Evolutionary conservation across 331 rosid genomes (phyloP).

Genomic region (Arachis monticola): DNA sequence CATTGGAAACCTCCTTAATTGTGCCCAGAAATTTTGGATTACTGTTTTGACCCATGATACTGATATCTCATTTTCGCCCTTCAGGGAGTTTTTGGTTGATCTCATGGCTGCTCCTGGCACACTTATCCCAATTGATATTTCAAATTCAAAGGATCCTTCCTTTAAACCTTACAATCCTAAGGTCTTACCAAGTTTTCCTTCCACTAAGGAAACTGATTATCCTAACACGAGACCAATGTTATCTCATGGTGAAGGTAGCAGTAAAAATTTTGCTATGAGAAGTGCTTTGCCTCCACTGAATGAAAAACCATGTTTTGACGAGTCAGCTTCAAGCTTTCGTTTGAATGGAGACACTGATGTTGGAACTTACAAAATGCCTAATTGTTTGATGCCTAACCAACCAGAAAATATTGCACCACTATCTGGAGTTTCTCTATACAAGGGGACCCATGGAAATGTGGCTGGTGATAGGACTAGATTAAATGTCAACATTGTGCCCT

Average conservation of each 20-base stretch:
- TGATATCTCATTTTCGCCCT: constrained; percentile 48
- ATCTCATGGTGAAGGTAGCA: constrained; percentile 73
- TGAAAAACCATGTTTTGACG: constrained; percentile 54
- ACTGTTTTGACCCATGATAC: constrained; percentile 29
- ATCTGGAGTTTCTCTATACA: constrained; percentile 62
- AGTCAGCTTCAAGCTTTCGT: constrained; percentile 55
- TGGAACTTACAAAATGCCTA: constrained; percentile 57
- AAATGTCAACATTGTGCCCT: constrained; percentile 83
- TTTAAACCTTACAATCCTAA: constrained; percentile 65
- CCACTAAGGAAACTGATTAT: constrained; percentile 56
- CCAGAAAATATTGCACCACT: constrained; percentile 53
- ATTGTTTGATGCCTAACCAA: constrained; percentile 49
- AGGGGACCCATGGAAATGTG: constrained; percentile 76
- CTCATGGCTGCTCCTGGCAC: constrained; percentile 99
- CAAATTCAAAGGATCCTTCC: constrained; percentile 59
- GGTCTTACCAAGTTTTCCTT: constrained; percentile 53
- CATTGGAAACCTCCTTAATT: constrained; percentile 6
- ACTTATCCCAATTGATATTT: constrained; percentile 86
- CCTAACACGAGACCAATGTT: constrained; percentile 56
- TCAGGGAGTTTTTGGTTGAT: constrained; percentile 99
- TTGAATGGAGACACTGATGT: constrained; percentile 50
- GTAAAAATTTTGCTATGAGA: constrained; percentile 54
- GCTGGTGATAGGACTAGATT: constrained; percentile 69
- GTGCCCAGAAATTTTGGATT: constrained; percentile 27
- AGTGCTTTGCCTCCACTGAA: constrained; percentile 48